phyloP scores from a whole-genome alignment of 306 rosid species.

The Sophora flavescens region DNA sequence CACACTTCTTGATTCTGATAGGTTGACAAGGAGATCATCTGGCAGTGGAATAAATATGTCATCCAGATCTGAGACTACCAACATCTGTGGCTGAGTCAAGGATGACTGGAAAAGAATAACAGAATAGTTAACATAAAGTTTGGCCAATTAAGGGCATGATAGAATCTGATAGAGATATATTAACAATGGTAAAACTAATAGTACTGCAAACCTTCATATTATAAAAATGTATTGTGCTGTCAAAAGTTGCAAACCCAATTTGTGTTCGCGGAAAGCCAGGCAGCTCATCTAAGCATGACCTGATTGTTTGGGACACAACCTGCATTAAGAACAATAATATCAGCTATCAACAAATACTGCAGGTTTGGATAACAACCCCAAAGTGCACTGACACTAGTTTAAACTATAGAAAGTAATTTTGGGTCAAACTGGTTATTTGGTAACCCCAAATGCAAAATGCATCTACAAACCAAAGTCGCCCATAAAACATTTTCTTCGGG shows the following conservation, averaged over 20 bases:
- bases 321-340: conserved; percentile 51
- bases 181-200: conserved; percentile 38
- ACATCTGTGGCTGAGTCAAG: conserved; percentile 97
- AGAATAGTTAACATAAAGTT: conserved; percentile 42
- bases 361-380: conserved; percentile 29
- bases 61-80: conserved; percentile 98
- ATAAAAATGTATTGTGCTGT: conserved; percentile 96
- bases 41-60: conserved; percentile 96
- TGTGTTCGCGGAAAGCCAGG: conserved; percentile 98
- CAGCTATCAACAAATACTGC: conserved; percentile 24
- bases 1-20: conserved; percentile 96
- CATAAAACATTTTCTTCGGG: not conserved
- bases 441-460: conserved; percentile 39
- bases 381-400: not conserved
- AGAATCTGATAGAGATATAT: not conserved
- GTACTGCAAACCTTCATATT: conserved; percentile 82
- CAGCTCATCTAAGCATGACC: conserved; percentile 91
- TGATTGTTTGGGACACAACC: conserved; percentile 94
- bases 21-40: conserved; percentile 97
- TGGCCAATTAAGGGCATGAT: conserved; percentile 19
- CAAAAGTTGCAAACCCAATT: conserved; percentile 98
- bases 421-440: conserved; percentile 12
- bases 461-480: conserved; percentile 31
- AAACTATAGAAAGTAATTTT: not conserved
- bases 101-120: conserved; percentile 74